Evolutionary conservation across 805 yeast genomes (phyloP).

Genomic region (Candida ulmi): DNA sequence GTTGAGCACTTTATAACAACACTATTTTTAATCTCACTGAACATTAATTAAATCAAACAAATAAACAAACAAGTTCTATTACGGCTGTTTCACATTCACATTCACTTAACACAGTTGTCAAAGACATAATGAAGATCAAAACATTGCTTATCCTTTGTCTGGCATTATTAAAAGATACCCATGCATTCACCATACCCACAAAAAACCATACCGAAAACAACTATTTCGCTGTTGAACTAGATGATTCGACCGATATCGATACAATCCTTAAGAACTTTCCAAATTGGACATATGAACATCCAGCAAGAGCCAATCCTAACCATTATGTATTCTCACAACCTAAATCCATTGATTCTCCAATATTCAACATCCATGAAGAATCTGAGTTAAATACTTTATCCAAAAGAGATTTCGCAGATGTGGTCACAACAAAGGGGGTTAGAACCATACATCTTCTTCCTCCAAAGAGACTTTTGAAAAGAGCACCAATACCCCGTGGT

Average conservation of each 20-base stretch:
- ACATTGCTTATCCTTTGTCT: background rate
- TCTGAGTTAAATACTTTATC: slow-evolving; percentile 3
- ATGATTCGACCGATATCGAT: slow-evolving; percentile 27
- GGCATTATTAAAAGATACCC: background rate
- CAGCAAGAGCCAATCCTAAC: slow-evolving; percentile 51
- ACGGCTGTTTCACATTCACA: no score
- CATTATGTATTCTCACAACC: slow-evolving; percentile 62
- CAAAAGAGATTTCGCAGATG: slow-evolving; percentile 12
- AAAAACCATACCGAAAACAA: slow-evolving; percentile 46
- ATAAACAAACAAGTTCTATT: no score
- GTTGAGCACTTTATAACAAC: no score
- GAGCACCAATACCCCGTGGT: slow-evolving; percentile 52
- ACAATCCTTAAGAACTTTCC: slow-evolving; percentile 32
- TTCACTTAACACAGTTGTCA: no score
- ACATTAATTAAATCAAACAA: no score
- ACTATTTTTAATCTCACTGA: no score
- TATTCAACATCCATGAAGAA: background rate
- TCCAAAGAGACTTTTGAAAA: slow-evolving; percentile 45
- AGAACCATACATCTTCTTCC: slow-evolving; percentile 50
- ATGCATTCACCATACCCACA: slow-evolving; percentile 21
- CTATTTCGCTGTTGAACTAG: slow-evolving; percentile 61
- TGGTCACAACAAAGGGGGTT: slow-evolving; percentile 23
- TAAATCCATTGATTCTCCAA: slow-evolving; percentile 19
- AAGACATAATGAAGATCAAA: background rate
- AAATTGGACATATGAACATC: slow-evolving; percentile 57